phyloP scores from a whole-genome alignment of 2,329 filamentous ascomycete species.

The Emericellopsis cladophorae region DNA sequence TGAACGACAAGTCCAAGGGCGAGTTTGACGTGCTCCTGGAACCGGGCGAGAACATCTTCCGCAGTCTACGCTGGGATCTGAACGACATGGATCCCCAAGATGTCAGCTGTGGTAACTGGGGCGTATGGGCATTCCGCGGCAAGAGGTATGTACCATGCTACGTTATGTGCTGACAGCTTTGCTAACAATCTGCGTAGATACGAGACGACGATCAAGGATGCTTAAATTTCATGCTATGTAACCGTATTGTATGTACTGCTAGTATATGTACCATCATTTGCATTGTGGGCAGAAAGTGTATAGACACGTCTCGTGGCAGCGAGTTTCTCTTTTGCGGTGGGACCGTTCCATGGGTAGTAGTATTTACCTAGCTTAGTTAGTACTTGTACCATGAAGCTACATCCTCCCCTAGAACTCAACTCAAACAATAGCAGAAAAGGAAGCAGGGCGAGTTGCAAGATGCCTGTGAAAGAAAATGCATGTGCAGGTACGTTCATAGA shows the following conservation, averaged over 20 bases:
- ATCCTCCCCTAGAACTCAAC: too few species aligned
- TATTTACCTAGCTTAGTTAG: too few species aligned
- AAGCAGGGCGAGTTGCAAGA: too few species aligned
- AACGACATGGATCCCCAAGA: slow-evolving; percentile 94
- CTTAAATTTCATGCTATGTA: too few species aligned
- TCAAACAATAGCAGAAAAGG: too few species aligned
- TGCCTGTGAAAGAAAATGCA: too few species aligned
- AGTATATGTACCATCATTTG: background rate
- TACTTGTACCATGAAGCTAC: too few species aligned
- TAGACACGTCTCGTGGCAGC: too few species aligned
- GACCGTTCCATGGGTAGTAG: too few species aligned
- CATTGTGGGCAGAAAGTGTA: too few species aligned
- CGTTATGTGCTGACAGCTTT: background rate
- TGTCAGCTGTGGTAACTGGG: slow-evolving; percentile 92
- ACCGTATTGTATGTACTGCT: background rate
- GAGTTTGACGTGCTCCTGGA: slow-evolving; percentile 89
- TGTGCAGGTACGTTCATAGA: too few species aligned
- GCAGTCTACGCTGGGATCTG: slow-evolving; percentile 90
- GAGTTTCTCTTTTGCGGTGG: too few species aligned
- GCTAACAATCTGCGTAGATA: slow-evolving; percentile 34
- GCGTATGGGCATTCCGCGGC: slow-evolving; percentile 90
- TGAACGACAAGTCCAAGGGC: slow-evolving; percentile 70
- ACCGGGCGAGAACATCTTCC: slow-evolving; percentile 87
- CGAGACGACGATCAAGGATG: slow-evolving; percentile 46
- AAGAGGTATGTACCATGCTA: slow-evolving; percentile 59